Base-by-base conservation (phyloP, 331 rosid species). In the Malus hybrid region DNA sequence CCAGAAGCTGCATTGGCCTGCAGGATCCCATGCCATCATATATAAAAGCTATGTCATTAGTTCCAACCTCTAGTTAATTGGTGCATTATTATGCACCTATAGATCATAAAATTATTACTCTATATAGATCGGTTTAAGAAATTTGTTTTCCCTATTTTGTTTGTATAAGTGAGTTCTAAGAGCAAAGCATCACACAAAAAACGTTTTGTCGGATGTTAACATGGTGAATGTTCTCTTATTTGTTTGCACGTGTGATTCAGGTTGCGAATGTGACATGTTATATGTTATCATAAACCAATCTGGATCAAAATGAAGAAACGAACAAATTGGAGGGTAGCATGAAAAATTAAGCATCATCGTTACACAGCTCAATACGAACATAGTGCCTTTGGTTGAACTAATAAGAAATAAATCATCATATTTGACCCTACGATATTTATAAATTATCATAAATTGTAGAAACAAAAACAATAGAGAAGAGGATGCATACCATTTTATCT, bases 1-100 rank as follows among this genome's bases (percentile, higher is more conserved):
- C 97, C 97, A 59, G 96, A 90, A 78, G 90, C 88, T 67, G 97
- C 85, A 73, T 93, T 93, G 80, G 97, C 96, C 97, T 93, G 83
- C 76, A 22, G 57, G 67, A 52, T 22, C 36, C 76, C 65, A 71
- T 18, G 27, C 3, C 29, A 29, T 71, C 33, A 72, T 31, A 52
- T 52, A 52, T 52, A 52, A 72, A 70, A 50, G 27, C 13, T 22
- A 24, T 24, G 12, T 24, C 15, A 24, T 60, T 60, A 12, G 65
- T 18, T 52, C 19, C 20, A 60, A 24, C 65, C 18, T 60, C 22
- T n/a, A 31, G 33, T 55, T 42, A 55, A 31, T 55, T 32, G 52
- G 31, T 27, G 18, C 28, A 27, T 60, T 13, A n/a, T 22, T 55
- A 28, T n/a, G 32, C 27, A 33, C 22, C 7, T 15, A 12, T n/a